Conservation (phyloP, 106 monocot genomes). For the Allium cepa region DNA sequence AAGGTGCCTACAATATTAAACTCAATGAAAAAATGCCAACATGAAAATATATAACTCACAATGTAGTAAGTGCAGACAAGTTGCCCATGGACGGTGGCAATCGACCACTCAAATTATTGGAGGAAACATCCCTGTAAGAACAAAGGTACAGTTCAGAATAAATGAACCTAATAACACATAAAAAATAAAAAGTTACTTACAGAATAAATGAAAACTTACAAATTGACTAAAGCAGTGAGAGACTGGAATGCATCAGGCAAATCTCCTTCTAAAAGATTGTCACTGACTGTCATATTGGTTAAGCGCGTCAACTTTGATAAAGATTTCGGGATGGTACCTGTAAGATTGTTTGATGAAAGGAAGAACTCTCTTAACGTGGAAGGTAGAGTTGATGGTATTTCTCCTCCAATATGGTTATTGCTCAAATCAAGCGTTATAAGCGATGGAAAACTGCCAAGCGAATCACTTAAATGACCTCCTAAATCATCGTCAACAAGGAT, state of each 20-base stretch:
- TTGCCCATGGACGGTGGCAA: constrained; percentile 67
- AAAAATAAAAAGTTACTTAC: too few species aligned
- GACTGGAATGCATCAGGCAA: constrained; percentile 72
- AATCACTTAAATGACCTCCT: constrained; percentile 60
- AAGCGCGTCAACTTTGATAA: constrained; percentile 47
- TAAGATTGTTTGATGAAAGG: constrained; percentile 70
- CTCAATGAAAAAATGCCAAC: not conserved
- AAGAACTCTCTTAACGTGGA: constrained; percentile 55
- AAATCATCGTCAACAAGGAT: constrained; percentile 74
- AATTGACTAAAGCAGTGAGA: constrained; percentile 54
- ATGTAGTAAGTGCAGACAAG: constrained; percentile 55
- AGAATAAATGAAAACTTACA: constrained; percentile 33
- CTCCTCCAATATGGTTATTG: constrained; percentile 87
- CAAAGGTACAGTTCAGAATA: constrained; percentile 3
- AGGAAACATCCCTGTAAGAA: constrained; percentile 65
- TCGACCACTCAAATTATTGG: constrained; percentile 67
- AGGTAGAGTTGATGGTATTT: constrained; percentile 68
- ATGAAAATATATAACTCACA: constrained; percentile 39
- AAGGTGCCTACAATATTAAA: too few species aligned
- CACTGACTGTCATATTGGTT: constrained; percentile 65
- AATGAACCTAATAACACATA: too few species aligned
- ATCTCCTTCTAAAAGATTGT: constrained; percentile 62
- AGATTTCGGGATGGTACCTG: constrained; percentile 67
- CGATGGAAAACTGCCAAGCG: constrained; percentile 55
- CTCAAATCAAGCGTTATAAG: constrained; percentile 73